Evolutionary conservation across 805 yeast species (phyloP).

Genomic region (Pichia pseudocactophila): DNA sequence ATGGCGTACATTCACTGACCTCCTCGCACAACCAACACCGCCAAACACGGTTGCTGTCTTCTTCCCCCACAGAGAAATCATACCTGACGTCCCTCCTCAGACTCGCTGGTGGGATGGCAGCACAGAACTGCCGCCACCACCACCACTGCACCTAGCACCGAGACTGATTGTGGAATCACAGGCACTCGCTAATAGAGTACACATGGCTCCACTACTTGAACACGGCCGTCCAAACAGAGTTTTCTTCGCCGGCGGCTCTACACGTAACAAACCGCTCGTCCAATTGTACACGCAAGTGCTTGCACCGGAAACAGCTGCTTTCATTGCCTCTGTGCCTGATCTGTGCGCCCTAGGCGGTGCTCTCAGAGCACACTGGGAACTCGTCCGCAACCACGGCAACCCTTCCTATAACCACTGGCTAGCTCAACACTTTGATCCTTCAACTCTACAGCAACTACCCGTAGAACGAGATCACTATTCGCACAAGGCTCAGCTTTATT

Average conservation of each 20-base stretch:
- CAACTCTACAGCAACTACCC: no score
- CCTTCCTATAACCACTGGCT: no score
- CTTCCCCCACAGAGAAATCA: constrained; percentile 86
- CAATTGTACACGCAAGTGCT: constrained; percentile 59
- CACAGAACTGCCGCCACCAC: no score
- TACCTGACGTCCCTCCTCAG: constrained; percentile 36
- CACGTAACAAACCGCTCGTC: constrained; percentile 62
- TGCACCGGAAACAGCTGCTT: constrained; percentile 59
- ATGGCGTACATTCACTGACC: constrained; percentile 38
- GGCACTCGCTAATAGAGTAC: constrained; percentile 71
- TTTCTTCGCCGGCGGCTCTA: constrained; percentile 84
- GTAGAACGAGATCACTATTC: no score
- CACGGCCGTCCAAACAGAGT: constrained; percentile 49
- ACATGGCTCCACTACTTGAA: constrained; percentile 66
- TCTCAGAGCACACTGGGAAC: constrained; percentile 68
- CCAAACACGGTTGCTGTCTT: constrained; percentile 50
- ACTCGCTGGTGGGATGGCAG: no score
- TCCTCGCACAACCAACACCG: constrained; percentile 24
- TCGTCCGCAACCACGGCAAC: constrained; percentile 19
- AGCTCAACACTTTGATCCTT: no score
- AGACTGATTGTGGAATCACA: constrained; percentile 78
- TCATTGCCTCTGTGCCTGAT: constrained; percentile 66
- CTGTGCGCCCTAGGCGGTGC: constrained; percentile 94
- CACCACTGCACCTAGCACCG: constrained; percentile 52
- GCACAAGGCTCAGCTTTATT: no score